Conservation (phyloP, 768 basidiomycete species). For the Podaxis carcinomalis region DNA sequence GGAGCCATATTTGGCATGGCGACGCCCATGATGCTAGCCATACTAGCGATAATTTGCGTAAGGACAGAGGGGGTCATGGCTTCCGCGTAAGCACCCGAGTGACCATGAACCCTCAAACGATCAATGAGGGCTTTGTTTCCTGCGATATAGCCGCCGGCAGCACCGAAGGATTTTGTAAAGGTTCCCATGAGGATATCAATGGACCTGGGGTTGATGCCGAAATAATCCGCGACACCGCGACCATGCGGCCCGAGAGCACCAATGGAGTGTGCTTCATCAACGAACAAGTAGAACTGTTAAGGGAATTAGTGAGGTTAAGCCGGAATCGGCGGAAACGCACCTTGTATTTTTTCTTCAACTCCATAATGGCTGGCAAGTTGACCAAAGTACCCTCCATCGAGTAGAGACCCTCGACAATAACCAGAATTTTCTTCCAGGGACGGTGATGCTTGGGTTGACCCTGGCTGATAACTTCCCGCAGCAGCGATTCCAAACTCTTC, state of each 20-base stretch:
- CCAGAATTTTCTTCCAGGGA: constrained; percentile 98
- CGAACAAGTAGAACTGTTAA: constrained; percentile 89
- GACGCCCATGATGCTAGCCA: constrained; percentile 96
- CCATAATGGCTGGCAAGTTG: constrained; percentile 76
- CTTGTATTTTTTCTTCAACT: constrained; percentile 94
- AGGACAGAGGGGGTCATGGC: constrained; percentile 88
- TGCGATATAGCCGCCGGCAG: constrained; percentile 92
- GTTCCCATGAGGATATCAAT: constrained; percentile 98
- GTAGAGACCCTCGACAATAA: constrained; percentile 94
- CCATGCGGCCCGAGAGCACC: constrained; percentile 94
- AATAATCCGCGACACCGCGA: constrained; percentile 94
- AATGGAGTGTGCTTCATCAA: constrained; percentile 97
- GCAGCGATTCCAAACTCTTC: constrained; percentile 68
- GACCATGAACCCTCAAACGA: constrained; percentile 73
- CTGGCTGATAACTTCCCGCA: constrained; percentile 92
- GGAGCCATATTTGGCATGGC: constrained; percentile 31
- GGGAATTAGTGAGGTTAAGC: neutral
- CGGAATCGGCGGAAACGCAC: constrained; percentile 34
- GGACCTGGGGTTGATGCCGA: constrained; percentile 70
- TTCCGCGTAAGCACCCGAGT: constrained; percentile 86
- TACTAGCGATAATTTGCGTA: constrained; percentile 86
- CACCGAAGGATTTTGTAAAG: constrained; percentile 93
- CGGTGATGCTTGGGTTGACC: constrained; percentile 96
- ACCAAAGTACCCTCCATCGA: constrained; percentile 98
- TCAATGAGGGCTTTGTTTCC: constrained; percentile 80